These are phyloP conservation scores for Apiospora arundinis DNA, from an alignment of 2,329 filamentous ascomycete genomes.

Conservation along the genomic window DNA sequence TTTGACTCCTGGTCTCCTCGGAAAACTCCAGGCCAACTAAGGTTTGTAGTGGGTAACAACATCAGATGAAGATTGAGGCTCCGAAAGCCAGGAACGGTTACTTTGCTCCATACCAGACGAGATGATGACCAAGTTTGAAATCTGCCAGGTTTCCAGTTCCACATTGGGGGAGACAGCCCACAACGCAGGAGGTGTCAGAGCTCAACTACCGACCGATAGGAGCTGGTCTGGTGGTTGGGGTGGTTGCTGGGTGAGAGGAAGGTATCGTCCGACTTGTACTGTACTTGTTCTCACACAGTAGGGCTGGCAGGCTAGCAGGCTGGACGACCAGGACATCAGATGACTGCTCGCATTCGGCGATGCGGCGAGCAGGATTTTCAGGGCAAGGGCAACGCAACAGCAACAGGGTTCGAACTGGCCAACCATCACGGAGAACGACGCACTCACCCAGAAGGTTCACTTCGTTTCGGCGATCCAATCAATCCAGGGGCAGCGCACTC, in stretches of 20 bases:
- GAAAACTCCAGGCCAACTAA: conserved; percentile 4
- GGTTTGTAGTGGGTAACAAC: conserved; percentile 11
- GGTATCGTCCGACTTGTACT: conserved; percentile 11
- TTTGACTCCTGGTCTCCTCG: neutral
- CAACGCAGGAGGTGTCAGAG: neutral
- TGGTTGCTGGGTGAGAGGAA: neutral
- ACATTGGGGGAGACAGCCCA: conserved; percentile 14
- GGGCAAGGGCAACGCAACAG: neutral
- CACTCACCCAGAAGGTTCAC: neutral
- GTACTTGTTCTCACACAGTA: conserved; percentile 8
- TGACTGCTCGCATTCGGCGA: conserved; percentile 1
- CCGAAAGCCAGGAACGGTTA: conserved; percentile 2
- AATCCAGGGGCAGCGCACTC: conserved; percentile 5
- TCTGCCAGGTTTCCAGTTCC: conserved; percentile 12
- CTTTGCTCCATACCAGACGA: conserved; percentile 9
- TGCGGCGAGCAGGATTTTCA: neutral
- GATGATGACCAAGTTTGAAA: conserved; percentile 17
- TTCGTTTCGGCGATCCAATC: neutral
- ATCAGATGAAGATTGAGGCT: conserved; percentile 16
- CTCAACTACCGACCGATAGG: conserved; percentile 4
- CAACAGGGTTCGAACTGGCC: neutral
- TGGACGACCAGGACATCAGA: neutral
- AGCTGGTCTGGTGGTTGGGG: conserved; percentile 5
- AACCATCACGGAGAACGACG: neutral
- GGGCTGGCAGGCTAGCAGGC: neutral